These are phyloP conservation scores for Penicillium sp. DNA, from an alignment of 2,329 filamentous ascomycete species.

Conservation along the genomic window DNA sequence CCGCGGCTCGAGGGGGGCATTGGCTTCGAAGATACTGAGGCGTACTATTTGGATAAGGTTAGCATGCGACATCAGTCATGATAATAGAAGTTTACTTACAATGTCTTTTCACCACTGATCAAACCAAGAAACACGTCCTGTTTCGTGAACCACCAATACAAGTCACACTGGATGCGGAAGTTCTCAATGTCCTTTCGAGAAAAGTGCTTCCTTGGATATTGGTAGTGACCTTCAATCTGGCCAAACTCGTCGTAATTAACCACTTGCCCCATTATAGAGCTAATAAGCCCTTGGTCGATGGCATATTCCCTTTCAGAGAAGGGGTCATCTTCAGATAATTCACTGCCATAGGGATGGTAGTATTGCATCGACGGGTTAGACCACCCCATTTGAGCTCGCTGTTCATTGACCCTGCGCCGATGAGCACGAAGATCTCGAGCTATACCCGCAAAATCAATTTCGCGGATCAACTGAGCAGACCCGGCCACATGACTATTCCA, in stretches of 20 bases:
- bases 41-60: conserved; percentile 57
- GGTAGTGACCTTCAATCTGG: conserved; percentile 41
- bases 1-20: conserved; percentile 78
- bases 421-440: conserved; percentile 69
- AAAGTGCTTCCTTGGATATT: conserved; percentile 35
- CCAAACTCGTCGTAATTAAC: conserved; percentile 62
- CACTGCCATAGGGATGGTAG: conserved; percentile 32
- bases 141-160: conserved; percentile 96
- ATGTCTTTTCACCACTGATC: conserved; percentile 77
- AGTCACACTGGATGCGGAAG: conserved; percentile 78
- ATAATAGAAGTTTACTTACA: conserved; percentile 61
- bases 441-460: conserved; percentile 76
- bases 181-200: conserved; percentile 67
- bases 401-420: conserved; percentile 51
- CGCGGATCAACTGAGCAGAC: conserved; percentile 75
- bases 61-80: conserved; percentile 19
- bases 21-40: conserved; percentile 80
- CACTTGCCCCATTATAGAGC: conserved; percentile 57
- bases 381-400: conserved; percentile 31
- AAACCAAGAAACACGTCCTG: conserved; percentile 92
- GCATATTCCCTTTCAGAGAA: conserved; percentile 47
- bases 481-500: conserved; percentile 93
- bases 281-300: conserved; percentile 60
- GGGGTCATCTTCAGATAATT: conserved; percentile 42
- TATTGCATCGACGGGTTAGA: conserved; percentile 19